Evolutionary conservation across 139 green algal species (phyloP).

Genomic region (Tetradesmus obliquus): DNA sequence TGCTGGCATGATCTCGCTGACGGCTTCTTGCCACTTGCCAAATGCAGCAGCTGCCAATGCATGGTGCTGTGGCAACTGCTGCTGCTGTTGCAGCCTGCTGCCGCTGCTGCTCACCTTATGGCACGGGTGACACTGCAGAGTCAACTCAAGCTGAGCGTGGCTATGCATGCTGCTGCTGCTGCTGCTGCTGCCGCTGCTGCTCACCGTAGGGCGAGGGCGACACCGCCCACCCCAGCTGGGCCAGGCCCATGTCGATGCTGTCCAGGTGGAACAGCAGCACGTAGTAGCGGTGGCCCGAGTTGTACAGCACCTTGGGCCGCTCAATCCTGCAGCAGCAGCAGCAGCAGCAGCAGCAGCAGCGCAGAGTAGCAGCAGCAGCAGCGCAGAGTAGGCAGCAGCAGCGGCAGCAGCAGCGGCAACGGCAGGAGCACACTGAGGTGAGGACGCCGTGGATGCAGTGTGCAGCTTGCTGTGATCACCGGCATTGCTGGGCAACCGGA

Average conservation of each 20-base stretch:
- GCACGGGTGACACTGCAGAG: neutral
- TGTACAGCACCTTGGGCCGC: conserved; percentile 43
- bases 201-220: neutral
- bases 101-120: neutral
- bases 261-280: conserved; percentile 38
- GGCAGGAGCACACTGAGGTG: neutral
- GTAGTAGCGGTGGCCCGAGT: conserved; percentile 39
- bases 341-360: neutral
- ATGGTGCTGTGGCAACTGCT: neutral
- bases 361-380: too few species aligned
- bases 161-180: neutral
- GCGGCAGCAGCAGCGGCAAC: neutral
- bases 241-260: neutral
- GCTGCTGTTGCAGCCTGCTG: neutral
- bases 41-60: neutral
- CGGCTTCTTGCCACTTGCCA: neutral
- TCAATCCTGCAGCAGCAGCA: conserved; percentile 24
- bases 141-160: neutral
- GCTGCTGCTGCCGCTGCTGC: neutral
- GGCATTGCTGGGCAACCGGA: too few species aligned
- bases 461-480: neutral
- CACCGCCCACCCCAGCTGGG: conserved; percentile 6
- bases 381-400: neutral
- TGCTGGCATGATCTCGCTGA: neutral
- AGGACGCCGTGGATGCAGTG: neutral